A percentile compares a stretch with the other conserved stretches of the same genome.
phyloP scores from a whole-genome alignment of 345 rosid species.

The Eutrema yunnanense region DNA sequence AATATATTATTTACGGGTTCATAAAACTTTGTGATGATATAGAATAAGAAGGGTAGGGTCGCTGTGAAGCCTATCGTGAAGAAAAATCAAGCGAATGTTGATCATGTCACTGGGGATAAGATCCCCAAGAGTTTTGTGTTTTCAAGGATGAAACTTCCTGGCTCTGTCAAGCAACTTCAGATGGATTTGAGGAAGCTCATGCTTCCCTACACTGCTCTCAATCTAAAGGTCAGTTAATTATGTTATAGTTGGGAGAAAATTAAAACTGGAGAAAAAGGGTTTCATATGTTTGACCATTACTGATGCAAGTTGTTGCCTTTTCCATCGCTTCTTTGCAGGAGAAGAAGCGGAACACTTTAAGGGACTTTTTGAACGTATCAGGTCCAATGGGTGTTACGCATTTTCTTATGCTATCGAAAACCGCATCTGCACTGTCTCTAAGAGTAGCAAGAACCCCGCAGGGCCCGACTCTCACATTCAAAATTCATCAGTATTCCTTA shows the following conservation, averaged over 20 bases:
- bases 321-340: slow-evolving; percentile 46
- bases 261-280: not conserved
- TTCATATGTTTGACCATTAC: not conserved
- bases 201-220: slow-evolving; percentile 96
- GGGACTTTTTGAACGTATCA: slow-evolving; percentile 81
- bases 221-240: slow-evolving; percentile 46
- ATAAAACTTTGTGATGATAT: not conserved
- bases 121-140: slow-evolving; percentile 87
- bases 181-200: slow-evolving; percentile 87
- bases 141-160: slow-evolving; percentile 84
- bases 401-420: slow-evolving; percentile 80
- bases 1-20: not conserved
- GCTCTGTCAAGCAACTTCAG: slow-evolving; percentile 66
- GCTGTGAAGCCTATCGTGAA: slow-evolving; percentile 54
- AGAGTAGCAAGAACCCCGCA: slow-evolving; percentile 95
- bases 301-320: not conserved
- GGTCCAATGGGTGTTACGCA: slow-evolving; percentile 98
- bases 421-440: slow-evolving; percentile 54
- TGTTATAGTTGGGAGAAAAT: not conserved
- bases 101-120: slow-evolving; percentile 83
- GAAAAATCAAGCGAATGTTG: slow-evolving; percentile 50
- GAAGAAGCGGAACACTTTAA: slow-evolving; percentile 77
- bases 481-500: slow-evolving; percentile 68
- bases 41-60: slow-evolving; percentile 53
- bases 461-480: slow-evolving; percentile 87